Conservation (phyloP, 1,139 yeast genomes). For the Diutina siamensis region DNA sequence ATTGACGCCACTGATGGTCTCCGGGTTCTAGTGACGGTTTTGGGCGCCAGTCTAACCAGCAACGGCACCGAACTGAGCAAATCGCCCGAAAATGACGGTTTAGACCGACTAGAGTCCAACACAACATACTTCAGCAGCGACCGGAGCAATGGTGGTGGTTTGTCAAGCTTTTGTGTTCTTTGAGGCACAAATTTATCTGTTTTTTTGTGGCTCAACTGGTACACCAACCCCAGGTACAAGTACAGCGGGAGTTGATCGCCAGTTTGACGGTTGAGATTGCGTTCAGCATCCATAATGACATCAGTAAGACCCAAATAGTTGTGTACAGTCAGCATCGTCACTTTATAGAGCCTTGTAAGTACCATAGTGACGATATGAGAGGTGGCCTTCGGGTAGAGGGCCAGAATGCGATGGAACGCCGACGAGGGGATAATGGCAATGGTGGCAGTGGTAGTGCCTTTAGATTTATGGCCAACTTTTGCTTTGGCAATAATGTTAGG, state of each 20-base stretch:
- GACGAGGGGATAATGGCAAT: conserved; percentile 85
- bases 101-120: conserved; percentile 40
- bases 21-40: not conserved
- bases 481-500: conserved; percentile 54
- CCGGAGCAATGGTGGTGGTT: not conserved
- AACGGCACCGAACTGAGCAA: conserved; percentile 73
- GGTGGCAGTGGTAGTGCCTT: conserved; percentile 43
- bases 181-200: conserved; percentile 7
- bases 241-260: conserved; percentile 45
- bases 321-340: conserved; percentile 84
- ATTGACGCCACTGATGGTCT: not conserved
- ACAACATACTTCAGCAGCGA: conserved; percentile 50
- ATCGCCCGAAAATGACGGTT: conserved; percentile 71
- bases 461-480: conserved; percentile 15
- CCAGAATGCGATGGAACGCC: conserved; percentile 64
- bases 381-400: conserved; percentile 77
- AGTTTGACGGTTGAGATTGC: conserved; percentile 40
- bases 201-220: conserved; percentile 8
- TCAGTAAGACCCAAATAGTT: conserved; percentile 74
- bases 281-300: conserved; percentile 73
- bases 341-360: conserved; percentile 73
- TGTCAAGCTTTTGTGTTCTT: conserved; percentile 7
- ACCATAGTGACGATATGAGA: conserved; percentile 94
- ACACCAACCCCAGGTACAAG: conserved; percentile 45
- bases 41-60: not conserved